Evolutionary conservation across 2,329 filamentous ascomycete genomes (phyloP).

Genomic region (Fusarium concolor): DNA sequence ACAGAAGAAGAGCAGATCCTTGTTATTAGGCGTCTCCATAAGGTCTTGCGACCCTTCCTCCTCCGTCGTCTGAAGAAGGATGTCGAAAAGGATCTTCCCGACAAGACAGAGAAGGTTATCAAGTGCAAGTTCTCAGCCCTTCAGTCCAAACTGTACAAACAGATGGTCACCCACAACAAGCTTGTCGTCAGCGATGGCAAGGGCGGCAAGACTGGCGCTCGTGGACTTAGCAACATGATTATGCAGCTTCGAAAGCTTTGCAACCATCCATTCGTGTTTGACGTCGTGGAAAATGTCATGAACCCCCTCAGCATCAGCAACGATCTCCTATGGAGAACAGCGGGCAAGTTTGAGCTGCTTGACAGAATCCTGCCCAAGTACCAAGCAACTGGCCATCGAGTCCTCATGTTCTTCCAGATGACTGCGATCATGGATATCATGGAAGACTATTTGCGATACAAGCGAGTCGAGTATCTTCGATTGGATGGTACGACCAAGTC

Average conservation of each 20-base stretch:
- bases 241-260: conserved; percentile 99
- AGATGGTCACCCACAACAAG: conserved; percentile 95
- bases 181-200: conserved; percentile 95
- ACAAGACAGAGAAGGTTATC: conserved; percentile 99
- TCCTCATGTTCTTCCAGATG: conserved; percentile 99
- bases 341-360: conserved; percentile 96
- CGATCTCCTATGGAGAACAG: conserved; percentile 92
- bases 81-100: conserved; percentile 97
- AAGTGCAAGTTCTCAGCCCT: conserved; percentile 98
- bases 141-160: conserved; percentile 94
- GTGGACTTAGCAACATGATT: conserved; percentile 98
- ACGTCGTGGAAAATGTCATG: conserved; percentile 98
- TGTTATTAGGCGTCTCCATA: conserved; percentile 97
- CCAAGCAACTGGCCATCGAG: conserved; percentile 87
- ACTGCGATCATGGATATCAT: conserved; percentile 99
- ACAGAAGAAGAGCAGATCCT: conserved; percentile 99
- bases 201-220: conserved; percentile 92
- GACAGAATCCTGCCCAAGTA: conserved; percentile 96
- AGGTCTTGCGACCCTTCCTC: conserved; percentile 96
- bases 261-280: conserved; percentile 99
- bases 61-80: conserved; percentile 99
- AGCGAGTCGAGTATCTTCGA: conserved; percentile 86
- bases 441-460: conserved; percentile 94
- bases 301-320: conserved; percentile 91
- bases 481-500: conserved; percentile 97